Evolutionary conservation across 2,329 filamentous ascomycete species (phyloP), one percentile per base, ranked within the genome.

Genomic region (Fusarium protoensiforme): DNA sequence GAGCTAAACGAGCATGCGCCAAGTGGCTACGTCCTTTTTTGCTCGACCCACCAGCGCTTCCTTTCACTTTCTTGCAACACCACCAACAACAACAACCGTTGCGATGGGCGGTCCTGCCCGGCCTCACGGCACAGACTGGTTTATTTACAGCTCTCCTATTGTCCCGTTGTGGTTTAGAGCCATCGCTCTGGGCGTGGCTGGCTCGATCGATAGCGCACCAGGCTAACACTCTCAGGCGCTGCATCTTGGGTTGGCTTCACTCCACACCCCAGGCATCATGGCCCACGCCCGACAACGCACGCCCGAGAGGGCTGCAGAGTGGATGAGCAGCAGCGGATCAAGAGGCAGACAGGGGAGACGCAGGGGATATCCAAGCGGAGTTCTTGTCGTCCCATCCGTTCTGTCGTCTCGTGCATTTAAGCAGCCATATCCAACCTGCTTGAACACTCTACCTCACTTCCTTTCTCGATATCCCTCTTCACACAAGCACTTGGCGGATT

Each of bases 381-480:
- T n/a, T 20, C 11, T 8, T 35, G 31, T 43, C 39, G 39, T 62
- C 24, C 63, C 61, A 31, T 48, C 46, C 54, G 33, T 36, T 36
- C 41, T 43, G 46, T 31, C 63, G 51, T 64, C 58, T 54, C 54
- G 63, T 68, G 48, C 75, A 77, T 77, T 72, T 77, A 77, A 77
- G 68, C 75, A 65, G 43, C 63, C 48, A 35, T 31, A 41, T 70
- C 69, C 71, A 57, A 70, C 69, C 56, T 53, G 13, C 22, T 36
- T 53, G 10, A 39, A 16, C 27, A n/a, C 38, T 13, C 9, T 31
- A 51, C 58, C 61, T 29, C 59, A 68, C 41, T 67, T 72, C 60
- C 59, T 39, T 68, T 72, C 69, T 64, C 60, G 53, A 68, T 64
- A 70, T 22, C 75, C 69, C 73, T 75, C 68, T 77, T 65, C 56